Conservation (phyloP, 1,284 basidiomycete species). For the Cystobasidium sp. region DNA sequence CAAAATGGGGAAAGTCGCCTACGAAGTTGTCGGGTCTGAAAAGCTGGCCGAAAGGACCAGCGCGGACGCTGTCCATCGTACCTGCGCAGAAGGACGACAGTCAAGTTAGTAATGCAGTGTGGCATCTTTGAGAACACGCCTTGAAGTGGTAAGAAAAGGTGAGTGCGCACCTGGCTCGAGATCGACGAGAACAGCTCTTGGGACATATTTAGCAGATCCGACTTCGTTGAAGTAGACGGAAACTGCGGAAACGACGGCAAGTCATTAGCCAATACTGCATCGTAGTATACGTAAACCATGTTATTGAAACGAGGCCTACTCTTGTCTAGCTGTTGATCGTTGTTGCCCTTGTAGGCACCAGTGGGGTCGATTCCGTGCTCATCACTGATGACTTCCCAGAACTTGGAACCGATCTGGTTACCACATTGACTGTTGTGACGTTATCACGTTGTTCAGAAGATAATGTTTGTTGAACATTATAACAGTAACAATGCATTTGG, state of each 20-base stretch:
- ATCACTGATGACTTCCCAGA: conserved; percentile 46
- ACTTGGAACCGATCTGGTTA: conserved; percentile 46
- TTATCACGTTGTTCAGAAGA: not conserved
- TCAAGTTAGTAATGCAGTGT: too few relatives aligned
- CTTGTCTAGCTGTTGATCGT: conserved; percentile 92
- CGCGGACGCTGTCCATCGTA: conserved; percentile 69
- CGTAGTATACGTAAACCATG: conserved; percentile 89
- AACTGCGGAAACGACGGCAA: conserved; percentile 9
- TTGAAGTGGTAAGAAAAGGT: too few relatives aligned
- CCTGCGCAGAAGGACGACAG: conserved; percentile 53
- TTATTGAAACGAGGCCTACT: conserved; percentile 64
- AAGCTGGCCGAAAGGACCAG: conserved; percentile 71
- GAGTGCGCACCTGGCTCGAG: conserved; percentile 78
- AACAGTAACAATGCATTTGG: too few relatives aligned
- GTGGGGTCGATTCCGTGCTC: conserved; percentile 42
- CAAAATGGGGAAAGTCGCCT: not conserved
- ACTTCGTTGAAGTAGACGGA: conserved; percentile 37
- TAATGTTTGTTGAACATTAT: too few relatives aligned
- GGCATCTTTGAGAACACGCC: too few relatives aligned
- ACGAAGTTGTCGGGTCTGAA: conserved; percentile 84
- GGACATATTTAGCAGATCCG: conserved; percentile 66
- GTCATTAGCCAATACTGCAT: not conserved
- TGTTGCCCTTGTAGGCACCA: conserved; percentile 43
- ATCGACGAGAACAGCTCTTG: conserved; percentile 49
- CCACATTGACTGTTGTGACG: conserved; percentile 45